Percentiles rank a stretch among this genome's conserved stretches.
phyloP scores from a whole-genome alignment of 805 yeast genomes.

The Wickerhamiella cacticola region DNA sequence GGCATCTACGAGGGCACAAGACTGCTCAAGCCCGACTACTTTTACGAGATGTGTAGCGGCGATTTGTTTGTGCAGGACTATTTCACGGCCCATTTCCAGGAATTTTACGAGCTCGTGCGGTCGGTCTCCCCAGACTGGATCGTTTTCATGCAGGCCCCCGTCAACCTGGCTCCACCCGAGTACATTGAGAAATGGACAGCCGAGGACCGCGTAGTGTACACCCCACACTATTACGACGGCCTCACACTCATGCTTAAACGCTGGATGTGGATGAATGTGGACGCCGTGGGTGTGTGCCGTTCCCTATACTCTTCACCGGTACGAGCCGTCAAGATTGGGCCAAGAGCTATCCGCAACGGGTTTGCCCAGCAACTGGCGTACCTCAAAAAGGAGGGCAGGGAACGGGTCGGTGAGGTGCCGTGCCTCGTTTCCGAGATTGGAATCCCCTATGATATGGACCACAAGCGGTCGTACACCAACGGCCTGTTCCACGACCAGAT shows the following conservation, averaged over 20 bases:
- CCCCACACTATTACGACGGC: conserved; percentile 93
- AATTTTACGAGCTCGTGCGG: conserved; percentile 41
- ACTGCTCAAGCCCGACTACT: conserved; percentile 38
- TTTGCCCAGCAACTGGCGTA: conserved; percentile 55
- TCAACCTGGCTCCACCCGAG: conserved; percentile 61
- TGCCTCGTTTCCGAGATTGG: conserved; percentile 88
- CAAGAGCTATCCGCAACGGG: conserved; percentile 56
- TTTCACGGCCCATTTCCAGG: conserved; percentile 51
- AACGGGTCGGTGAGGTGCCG: conserved; percentile 58
- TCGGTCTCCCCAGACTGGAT: conserved; percentile 36
- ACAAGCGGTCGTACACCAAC: conserved; percentile 51
- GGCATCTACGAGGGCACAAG: conserved; percentile 55
- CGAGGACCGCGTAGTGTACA: conserved; percentile 35
- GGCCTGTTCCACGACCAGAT: conserved; percentile 68
- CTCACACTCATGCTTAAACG: conserved; percentile 81
- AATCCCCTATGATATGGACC: conserved; percentile 92
- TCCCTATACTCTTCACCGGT: conserved; percentile 67
- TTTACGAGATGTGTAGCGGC: conserved; percentile 30
- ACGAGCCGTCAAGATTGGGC: conserved; percentile 60
- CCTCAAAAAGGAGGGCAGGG: conserved; percentile 51
- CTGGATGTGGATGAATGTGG: conserved; percentile 78
- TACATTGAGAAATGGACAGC: conserved; percentile 40
- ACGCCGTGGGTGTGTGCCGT: conserved; percentile 78
- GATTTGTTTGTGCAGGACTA: conserved; percentile 43
- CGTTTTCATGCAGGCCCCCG: conserved; percentile 69